Evolutionary conservation across 75 land plant species (phyloP), one percentile per base, ranked within the genome.

Genomic region (Pinus tabuliformis): DNA sequence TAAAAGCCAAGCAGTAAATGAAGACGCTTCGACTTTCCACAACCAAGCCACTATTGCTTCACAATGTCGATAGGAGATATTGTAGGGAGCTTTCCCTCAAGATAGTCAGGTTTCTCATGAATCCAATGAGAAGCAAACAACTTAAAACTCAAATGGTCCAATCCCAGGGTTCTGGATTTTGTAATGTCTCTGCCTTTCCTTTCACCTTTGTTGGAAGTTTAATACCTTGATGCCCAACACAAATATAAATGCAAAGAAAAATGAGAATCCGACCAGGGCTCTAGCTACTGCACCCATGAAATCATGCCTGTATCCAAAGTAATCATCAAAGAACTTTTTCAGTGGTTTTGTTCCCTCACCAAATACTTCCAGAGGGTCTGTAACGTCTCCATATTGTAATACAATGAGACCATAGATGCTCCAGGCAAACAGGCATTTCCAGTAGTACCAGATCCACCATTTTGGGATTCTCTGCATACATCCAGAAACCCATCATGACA

Each of bases 161-260:
- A 49, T 8, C 1, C 0, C 52, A 49, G 11, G 9, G 11, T 49
- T 49, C 52, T 49, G 52, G 52, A 49, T 49, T 49, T 49, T 49
- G 52, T 11, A 49, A 9, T 9, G 52, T 11, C 52, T 49, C 52
- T 49, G 2, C 52, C 52, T 49, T 49, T 45, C n/a, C 2, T 20
- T 18, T 36, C 73, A 89, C 71, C 94, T 79, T 75, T 66, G 87
- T 68, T 89, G 92, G 86, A 96, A 96, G 78, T 91, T 96, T 70
- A 93, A 81, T 28, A 65, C 58, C 79, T 88, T 85, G 33, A 85
- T 83, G 56, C 82, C 59, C 52, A 82, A 78, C 3, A 70, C 90
- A 75, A 90, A 90, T 8, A 85, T 65, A 54, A 78, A 70, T 6
- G 90, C 85, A 74, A 90, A 88, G 56, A 88, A 81, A 24, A 81